These are phyloP conservation scores for Arctium lappa DNA, from an alignment of 129 eudicot genomes.

Conservation along the genomic window DNA sequence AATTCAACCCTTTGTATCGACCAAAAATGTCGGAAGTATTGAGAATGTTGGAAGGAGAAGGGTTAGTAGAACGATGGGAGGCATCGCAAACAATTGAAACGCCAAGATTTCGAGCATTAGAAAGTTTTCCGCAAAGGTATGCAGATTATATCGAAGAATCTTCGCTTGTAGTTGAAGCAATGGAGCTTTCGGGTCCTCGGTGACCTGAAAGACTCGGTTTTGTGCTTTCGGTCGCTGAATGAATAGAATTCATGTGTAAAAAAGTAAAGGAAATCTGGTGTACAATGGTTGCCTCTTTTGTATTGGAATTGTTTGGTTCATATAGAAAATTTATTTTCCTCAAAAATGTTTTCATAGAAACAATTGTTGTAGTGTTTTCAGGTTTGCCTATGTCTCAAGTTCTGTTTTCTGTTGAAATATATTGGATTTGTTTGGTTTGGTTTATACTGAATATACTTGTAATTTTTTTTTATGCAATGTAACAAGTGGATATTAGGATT, in stretches of 20 bases:
- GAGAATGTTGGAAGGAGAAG: slow-evolving; percentile 92
- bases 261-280: slow-evolving; percentile 5
- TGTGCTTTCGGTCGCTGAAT: not conserved
- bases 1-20: slow-evolving; percentile 68
- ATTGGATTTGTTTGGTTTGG: too few relatives aligned
- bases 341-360: too few relatives aligned
- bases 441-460: too few relatives aligned
- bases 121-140: slow-evolving; percentile 53
- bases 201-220: slow-evolving; percentile 22
- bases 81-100: slow-evolving; percentile 57
- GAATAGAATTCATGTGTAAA: slow-evolving; percentile 32
- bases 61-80: slow-evolving; percentile 90
- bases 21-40: slow-evolving; percentile 94
- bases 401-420: too few relatives aligned
- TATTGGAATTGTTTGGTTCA: slow-evolving; percentile 9
- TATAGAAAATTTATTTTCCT: not conserved
- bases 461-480: too few relatives aligned
- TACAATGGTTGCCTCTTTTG: slow-evolving; percentile 24
- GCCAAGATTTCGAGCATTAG: slow-evolving; percentile 45
- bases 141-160: slow-evolving; percentile 81
- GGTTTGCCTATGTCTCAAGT: too few relatives aligned
- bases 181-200: slow-evolving; percentile 98
- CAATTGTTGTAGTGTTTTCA: too few relatives aligned
- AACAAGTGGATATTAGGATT: too few relatives aligned
- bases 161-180: slow-evolving; percentile 78